Percentiles rank a stretch among this genome's conserved stretches.
Evolutionary conservation across 2,329 filamentous ascomycete genomes (phyloP).

Genomic region (Aspergillus aculeatus): DNA sequence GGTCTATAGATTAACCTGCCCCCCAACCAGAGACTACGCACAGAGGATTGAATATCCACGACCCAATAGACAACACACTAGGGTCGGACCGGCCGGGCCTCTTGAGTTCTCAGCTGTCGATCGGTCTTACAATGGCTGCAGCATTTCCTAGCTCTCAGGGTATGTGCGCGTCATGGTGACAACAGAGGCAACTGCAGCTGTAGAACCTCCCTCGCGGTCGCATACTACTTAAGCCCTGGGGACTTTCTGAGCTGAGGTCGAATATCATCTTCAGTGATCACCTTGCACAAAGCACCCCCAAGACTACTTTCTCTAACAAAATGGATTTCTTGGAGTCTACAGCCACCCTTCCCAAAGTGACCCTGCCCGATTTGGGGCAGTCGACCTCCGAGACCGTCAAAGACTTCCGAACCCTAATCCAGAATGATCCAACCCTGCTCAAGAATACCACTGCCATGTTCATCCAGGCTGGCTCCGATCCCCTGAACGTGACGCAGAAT

Average conservation of each 20-base stretch:
- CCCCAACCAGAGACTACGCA: no score
- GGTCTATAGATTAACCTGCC: neutral
- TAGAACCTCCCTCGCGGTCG: neutral
- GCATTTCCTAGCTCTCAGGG: neutral
- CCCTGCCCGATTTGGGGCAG: neutral
- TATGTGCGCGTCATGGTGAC: neutral
- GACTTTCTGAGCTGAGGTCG: neutral
- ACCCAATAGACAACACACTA: no score
- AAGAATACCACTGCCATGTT: neutral
- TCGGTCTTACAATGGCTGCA: no score
- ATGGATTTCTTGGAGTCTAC: neutral
- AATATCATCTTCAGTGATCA: no score
- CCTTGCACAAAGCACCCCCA: no score
- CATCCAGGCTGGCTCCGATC: neutral
- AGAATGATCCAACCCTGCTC: neutral
- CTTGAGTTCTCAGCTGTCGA: no score
- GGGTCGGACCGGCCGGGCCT: no score
- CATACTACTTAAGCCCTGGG: neutral
- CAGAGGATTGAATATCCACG: no score
- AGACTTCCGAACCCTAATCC: neutral
- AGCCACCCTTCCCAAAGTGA: neutral
- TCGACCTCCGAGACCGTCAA: neutral
- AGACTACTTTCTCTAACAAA: no score
- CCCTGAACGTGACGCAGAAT: neutral
- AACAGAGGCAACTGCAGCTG: neutral